Base-by-base conservation (phyloP, 176 grass and related monocot species). In the Saccharum officinarum region DNA sequence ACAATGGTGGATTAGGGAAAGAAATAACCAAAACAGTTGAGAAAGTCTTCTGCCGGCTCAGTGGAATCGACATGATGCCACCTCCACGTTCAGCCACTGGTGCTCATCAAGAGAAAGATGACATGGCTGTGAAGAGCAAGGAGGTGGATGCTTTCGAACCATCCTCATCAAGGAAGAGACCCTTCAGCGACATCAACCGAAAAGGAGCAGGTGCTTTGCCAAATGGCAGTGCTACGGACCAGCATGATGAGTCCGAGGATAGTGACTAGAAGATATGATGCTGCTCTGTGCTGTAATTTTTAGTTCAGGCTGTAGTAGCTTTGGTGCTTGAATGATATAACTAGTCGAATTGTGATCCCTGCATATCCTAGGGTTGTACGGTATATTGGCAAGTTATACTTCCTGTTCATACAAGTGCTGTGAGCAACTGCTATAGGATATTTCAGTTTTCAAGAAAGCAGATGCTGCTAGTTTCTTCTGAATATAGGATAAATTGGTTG, bases 21-120 rank as follows among this genome's bases (percentile, higher is more conserved):
- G 97, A 96, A 39, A 96, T 99, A 67, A 96, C 90, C 0, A 84
- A 92, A 33, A 96, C 93, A 15, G 92, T 99, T 59, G 97, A 96
- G 84, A 94, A 83, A 89, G 97, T 95, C 23, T 99, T 90, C 84
- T 92, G 71, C 69, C 81, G 88, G 38, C 86, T 99, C 36, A 92
- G 84, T 18, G 92, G 94, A 15, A 86, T 85, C 0, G 76, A 88
- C 13, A 73, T 75, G 49, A 81, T 73, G 69, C 86, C 60, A 0
- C 82, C 90, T 76, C 85, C 86, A 15, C 62, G 83, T 50, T 78
- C 82, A 77, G 67, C 36, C 59, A 33, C 87, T 22, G 36, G 14
- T 57, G 64, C 40, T 52, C 76, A 77, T 67, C 83, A 89, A 70
- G 49, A 85, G 57, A 86, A 83, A 79, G 57, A 86, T 42, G 66